Conservation (phyloP, 148 eudicot species). For the Gaultheria prostrata region DNA sequence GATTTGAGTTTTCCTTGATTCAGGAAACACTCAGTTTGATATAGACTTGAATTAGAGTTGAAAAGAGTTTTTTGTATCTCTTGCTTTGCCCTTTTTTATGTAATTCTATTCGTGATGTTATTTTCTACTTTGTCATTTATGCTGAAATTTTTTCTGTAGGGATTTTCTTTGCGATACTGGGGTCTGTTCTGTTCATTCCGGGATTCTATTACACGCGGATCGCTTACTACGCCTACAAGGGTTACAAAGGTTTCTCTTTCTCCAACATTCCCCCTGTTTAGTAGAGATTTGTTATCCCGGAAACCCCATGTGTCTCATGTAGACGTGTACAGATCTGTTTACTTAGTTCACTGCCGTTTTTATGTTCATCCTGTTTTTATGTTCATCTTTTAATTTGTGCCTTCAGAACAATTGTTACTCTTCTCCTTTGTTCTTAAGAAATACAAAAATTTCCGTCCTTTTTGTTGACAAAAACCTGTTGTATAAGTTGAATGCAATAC, state of each 20-base stretch:
- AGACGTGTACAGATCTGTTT: neutral
- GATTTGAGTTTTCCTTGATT: neutral
- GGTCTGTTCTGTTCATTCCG: constrained; percentile 80
- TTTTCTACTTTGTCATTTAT: neutral
- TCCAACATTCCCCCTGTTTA: constrained; percentile 93
- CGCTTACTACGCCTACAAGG: constrained; percentile 96
- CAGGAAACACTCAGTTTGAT: neutral
- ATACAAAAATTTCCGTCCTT: neutral
- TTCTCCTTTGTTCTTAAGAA: neutral
- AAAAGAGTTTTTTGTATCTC: neutral
- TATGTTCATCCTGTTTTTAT: neutral
- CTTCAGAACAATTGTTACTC: neutral
- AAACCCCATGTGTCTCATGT: neutral
- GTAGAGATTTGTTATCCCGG: neutral
- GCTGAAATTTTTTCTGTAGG: constrained; percentile 38
- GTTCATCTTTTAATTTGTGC: neutral
- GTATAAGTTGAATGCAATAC: neutral
- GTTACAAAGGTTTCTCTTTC: constrained; percentile 95
- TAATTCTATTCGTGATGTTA: neutral
- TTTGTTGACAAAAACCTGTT: neutral
- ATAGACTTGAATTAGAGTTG: neutral
- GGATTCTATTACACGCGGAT: constrained; percentile 96
- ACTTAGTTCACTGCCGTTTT: neutral
- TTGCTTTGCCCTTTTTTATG: neutral
- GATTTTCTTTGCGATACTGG: constrained; percentile 76